Percentiles rank a stretch among this genome's conserved stretches.
Evolutionary conservation across 352 stramenopile genomes (phyloP).

Genomic region (Globisporangium irregulare): DNA sequence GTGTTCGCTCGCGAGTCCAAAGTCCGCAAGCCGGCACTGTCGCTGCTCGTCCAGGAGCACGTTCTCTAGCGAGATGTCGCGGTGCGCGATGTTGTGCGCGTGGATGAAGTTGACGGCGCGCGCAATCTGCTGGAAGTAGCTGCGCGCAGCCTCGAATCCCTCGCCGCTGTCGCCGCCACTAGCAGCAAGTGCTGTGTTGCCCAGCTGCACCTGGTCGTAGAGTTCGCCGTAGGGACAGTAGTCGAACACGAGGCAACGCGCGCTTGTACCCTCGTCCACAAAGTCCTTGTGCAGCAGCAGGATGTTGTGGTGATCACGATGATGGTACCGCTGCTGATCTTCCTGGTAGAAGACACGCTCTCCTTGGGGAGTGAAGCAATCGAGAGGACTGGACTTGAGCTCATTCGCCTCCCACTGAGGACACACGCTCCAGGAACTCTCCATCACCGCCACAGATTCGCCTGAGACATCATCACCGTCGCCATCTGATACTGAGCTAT

Average conservation of each 20-base stretch:
- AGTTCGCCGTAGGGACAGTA: constrained; percentile 61
- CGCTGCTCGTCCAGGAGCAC: constrained; percentile 44
- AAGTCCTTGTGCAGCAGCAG: constrained; percentile 53
- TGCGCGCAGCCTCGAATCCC: constrained; percentile 24
- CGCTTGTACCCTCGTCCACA: constrained; percentile 36
- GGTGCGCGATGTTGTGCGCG: constrained; percentile 48
- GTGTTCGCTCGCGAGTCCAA: constrained; percentile 46
- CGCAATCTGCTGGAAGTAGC: constrained; percentile 49
- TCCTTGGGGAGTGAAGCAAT: no score
- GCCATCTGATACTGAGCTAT: neutral
- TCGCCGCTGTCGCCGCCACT: neutral
- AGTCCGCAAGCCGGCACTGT: constrained; percentile 49
- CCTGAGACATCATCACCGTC: no score
- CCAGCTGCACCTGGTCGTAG: constrained; percentile 33
- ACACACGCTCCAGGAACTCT: constrained; percentile 22
- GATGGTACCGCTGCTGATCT: neutral
- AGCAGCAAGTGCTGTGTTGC: neutral
- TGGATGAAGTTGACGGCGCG: constrained; percentile 51
- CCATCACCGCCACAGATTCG: neutral
- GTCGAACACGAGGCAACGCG: constrained; percentile 59
- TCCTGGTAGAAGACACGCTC: no score
- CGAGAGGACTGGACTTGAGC: constrained; percentile 3
- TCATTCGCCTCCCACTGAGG: constrained; percentile 19
- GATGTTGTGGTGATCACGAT: constrained; percentile 24
- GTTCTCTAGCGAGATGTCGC: constrained; percentile 69